Evolutionary conservation across 306 rosid species (phyloP).

Genomic region (Pyrus communis): DNA sequence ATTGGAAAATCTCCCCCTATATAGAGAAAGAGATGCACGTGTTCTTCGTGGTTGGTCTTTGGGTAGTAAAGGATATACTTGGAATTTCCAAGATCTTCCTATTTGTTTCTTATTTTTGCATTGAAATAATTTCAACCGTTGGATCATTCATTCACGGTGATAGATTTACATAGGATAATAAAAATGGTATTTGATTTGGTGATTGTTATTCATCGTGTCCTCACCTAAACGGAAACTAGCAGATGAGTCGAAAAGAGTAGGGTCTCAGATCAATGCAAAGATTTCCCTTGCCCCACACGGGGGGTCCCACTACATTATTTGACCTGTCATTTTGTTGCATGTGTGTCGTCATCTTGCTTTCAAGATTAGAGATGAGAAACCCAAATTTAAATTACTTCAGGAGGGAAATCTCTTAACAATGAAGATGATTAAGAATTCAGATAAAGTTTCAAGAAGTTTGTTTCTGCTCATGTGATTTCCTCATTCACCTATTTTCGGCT

Average conservation of each 20-base stretch:
- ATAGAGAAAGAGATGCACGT: slow-evolving; percentile 17
- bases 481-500: no score
- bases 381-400: no score
- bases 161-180: neutral
- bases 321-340: neutral
- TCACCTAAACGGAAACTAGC: neutral
- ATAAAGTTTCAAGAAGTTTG: no score
- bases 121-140: neutral
- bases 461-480: no score
- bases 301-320: neutral
- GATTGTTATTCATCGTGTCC: neutral
- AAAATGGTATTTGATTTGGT: neutral
- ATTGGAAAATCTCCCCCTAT: no score
- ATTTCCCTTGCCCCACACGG: neutral
- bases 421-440: no score
- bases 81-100: neutral
- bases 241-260: neutral
- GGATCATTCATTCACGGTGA: neutral
- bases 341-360: neutral
- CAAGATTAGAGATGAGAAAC: no score
- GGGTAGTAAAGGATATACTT: neutral
- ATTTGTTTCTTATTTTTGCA: no score
- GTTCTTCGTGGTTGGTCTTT: neutral
- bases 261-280: neutral
- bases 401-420: no score